Conservation (phyloP, 192 early-diverging fungal species). For the Diversispora eburnea region DNA sequence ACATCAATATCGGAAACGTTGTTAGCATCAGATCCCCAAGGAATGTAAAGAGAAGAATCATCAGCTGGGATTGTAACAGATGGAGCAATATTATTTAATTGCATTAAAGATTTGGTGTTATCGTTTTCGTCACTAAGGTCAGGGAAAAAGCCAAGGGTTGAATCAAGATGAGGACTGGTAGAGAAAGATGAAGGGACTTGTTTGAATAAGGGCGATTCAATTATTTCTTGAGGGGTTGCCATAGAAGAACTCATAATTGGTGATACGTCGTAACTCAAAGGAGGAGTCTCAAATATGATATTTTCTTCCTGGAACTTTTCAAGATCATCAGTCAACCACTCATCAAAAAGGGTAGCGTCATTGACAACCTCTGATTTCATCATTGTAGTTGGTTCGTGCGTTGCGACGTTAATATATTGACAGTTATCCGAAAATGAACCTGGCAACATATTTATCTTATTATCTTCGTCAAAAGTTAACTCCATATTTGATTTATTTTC, state of each 20-base stretch:
- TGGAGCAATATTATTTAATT: neutral
- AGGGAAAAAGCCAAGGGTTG: neutral
- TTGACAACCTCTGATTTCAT: neutral
- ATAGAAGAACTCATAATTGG: neutral
- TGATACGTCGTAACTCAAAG: neutral
- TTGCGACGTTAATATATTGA: neutral
- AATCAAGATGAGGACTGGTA: neutral
- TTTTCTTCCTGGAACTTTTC: neutral
- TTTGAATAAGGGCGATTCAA: slow-evolving; percentile 12
- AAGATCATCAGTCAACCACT: slow-evolving; percentile 1
- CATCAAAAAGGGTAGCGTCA: neutral
- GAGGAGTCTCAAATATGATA: neutral
- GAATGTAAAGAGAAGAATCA: slow-evolving; percentile 18
- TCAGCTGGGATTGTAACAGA: neutral
- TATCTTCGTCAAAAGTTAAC: neutral
- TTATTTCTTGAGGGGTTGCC: neutral
- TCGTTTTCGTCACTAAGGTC: neutral
- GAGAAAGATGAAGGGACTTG: neutral
- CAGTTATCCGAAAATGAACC: neutral
- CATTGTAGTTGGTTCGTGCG: neutral
- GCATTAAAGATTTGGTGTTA: neutral
- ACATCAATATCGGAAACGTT: neutral
- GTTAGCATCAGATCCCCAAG: neutral
- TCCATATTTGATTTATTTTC: neutral
- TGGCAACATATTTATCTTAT: neutral